Conservation (phyloP, 2,329 filamentous ascomycete genomes). For the Cladophialophora immunda region DNA sequence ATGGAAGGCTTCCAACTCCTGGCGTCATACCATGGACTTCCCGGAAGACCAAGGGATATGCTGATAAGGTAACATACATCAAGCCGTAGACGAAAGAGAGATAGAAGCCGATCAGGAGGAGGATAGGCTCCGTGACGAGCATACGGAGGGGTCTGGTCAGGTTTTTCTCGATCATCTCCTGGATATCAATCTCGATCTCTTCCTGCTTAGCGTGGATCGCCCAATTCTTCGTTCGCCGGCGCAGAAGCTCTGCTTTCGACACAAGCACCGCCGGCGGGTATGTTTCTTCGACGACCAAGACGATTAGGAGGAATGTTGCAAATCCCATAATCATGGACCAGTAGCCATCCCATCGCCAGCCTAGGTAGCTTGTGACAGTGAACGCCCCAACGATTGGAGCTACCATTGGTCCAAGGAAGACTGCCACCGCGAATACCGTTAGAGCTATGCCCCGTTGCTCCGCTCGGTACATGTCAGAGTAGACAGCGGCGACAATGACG, state of each 20-base stretch:
- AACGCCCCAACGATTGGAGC: constrained; percentile 69
- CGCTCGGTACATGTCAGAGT: constrained; percentile 70
- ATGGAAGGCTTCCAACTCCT: constrained; percentile 58
- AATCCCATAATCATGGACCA: constrained; percentile 70
- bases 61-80: constrained; percentile 57
- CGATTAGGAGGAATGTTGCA: constrained; percentile 63
- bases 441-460: constrained; percentile 70
- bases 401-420: constrained; percentile 49
- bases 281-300: constrained; percentile 65
- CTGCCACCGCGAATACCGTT: constrained; percentile 64
- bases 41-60: constrained; percentile 60
- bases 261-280: constrained; percentile 62
- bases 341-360: constrained; percentile 73
- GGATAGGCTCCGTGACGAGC: constrained; percentile 60
- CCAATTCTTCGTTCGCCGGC: constrained; percentile 57
- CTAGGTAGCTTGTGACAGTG: constrained; percentile 62
- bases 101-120: constrained; percentile 55
- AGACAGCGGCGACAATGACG: constrained; percentile 73
- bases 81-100: constrained; percentile 61
- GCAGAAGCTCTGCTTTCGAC: constrained; percentile 57
- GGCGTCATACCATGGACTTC: constrained; percentile 55
- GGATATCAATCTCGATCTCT: constrained; percentile 51
- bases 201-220: constrained; percentile 53
- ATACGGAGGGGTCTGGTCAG: constrained; percentile 59
- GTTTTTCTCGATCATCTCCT: constrained; percentile 50